Conservation (phyloP, 805 yeast genomes). For the Dipodascus geniculatus region DNA sequence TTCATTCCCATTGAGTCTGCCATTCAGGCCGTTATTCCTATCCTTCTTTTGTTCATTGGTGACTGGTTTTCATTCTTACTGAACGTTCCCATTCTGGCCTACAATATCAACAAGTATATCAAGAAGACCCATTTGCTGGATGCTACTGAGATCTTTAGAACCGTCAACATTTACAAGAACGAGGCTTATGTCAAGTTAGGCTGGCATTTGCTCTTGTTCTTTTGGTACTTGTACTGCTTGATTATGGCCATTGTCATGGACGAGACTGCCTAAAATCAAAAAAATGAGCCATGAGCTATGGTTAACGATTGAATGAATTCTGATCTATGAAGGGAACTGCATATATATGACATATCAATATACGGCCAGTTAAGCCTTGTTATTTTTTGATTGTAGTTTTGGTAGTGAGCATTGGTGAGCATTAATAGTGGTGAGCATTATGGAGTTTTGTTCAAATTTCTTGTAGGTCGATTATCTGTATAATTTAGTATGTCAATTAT, state of each 20-base stretch:
- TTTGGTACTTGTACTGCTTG: constrained; percentile 92
- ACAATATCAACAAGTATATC: constrained; percentile 66
- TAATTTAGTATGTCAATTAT: no score
- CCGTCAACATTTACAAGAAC: constrained; percentile 81
- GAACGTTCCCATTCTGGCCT: constrained; percentile 76
- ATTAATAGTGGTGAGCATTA: no score
- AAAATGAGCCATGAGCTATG: no score
- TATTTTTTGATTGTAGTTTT: no score
- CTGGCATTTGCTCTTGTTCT: constrained; percentile 82
- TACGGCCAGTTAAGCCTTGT: no score
- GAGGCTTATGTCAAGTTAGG: constrained; percentile 85
- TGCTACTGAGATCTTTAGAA: constrained; percentile 96
- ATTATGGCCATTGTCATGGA: constrained; percentile 81
- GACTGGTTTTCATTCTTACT: constrained; percentile 84
- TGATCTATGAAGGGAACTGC: no score
- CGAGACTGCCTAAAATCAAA: constrained; percentile 22
- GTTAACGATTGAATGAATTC: no score
- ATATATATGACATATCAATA: no score
- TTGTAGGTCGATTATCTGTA: no score
- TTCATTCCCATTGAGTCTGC: constrained; percentile 85
- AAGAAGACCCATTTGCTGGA: constrained; percentile 78
- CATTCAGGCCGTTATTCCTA: constrained; percentile 53
- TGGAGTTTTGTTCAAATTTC: no score
- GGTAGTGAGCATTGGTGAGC: no score
- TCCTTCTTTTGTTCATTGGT: constrained; percentile 70